A percentile compares a stretch with the other conserved stretches of the same genome.
phyloP scores from a whole-genome alignment of 1,284 basidiomycete genomes.

The Tremellales sp. region DNA sequence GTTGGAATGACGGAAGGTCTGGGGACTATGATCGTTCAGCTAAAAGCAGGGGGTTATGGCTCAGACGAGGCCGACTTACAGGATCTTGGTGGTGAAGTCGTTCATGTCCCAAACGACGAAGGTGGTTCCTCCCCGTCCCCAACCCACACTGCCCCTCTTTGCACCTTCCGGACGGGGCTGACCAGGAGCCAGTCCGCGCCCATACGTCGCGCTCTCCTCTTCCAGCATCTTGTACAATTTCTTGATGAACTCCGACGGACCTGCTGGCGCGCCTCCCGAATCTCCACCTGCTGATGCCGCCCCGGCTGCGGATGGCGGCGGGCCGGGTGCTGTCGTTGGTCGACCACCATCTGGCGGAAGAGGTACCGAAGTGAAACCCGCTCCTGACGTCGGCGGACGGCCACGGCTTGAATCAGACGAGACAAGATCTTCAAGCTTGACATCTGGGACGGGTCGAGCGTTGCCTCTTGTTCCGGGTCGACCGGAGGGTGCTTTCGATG shows the following conservation, averaged over 20 bases:
- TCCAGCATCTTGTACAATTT: slow-evolving; percentile 75
- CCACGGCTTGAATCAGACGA: too few species aligned
- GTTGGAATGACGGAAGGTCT: slow-evolving; percentile 95
- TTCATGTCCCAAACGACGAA: slow-evolving; percentile 99
- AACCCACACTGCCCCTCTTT: slow-evolving; percentile 56
- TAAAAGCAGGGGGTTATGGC: neutral
- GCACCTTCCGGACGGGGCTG: slow-evolving; percentile 25
- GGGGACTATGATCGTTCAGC: slow-evolving; percentile 53
- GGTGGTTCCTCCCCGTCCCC: slow-evolving; percentile 80
- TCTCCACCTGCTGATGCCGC: neutral
- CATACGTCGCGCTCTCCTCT: slow-evolving; percentile 38
- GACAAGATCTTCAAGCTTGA: neutral
- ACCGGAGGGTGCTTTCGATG: neutral
- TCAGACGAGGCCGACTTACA: slow-evolving; percentile 46
- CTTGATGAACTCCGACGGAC: slow-evolving; percentile 79
- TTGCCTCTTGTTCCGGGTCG: slow-evolving; percentile 3
- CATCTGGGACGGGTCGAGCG: neutral
- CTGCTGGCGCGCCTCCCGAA: slow-evolving; percentile 7
- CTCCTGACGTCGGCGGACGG: neutral
- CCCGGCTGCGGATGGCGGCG: neutral
- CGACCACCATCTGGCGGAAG: neutral
- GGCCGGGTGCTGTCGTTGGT: neutral
- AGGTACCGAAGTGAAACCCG: neutral
- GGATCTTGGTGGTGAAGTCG: slow-evolving; percentile 88
- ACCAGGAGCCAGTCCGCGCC: slow-evolving; percentile 31